Conservation (phyloP, 306 rosid genomes). For the Cercis canadensis region DNA sequence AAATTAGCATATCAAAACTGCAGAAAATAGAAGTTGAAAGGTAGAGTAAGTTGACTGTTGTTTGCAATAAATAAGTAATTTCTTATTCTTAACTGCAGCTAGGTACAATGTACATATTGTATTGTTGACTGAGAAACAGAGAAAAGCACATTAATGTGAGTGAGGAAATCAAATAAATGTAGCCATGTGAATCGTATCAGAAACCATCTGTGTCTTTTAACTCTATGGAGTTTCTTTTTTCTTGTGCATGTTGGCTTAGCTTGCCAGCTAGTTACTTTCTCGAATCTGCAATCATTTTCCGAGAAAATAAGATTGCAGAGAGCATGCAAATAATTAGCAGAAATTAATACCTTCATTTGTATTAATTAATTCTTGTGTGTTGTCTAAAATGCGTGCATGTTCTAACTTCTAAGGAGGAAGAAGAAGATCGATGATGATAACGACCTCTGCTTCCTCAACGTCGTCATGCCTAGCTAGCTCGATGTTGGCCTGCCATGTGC, state of each 20-base stretch:
- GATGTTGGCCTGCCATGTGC: conserved; percentile 52
- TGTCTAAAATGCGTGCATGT: conserved; percentile 10
- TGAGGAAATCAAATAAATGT: neutral
- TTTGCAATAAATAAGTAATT: too few species aligned
- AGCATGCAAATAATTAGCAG: conserved; percentile 5
- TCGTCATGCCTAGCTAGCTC: conserved; percentile 38
- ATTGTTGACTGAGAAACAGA: neutral
- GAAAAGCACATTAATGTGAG: neutral
- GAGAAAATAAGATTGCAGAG: neutral
- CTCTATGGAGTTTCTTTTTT: neutral
- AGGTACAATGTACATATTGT: too few species aligned
- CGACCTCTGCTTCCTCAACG: conserved; percentile 22
- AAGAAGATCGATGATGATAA: conserved; percentile 19
- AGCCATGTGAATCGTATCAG: conserved; percentile 35
- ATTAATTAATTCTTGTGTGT: conserved; percentile 1
- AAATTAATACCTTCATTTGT: too few species aligned
- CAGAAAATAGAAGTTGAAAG: too few species aligned
- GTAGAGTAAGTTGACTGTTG: too few species aligned
- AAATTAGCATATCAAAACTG: too few species aligned
- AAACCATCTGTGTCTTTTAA: neutral
- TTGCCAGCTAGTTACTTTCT: conserved; percentile 30
- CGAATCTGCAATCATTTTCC: conserved; percentile 37
- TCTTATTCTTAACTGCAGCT: too few species aligned
- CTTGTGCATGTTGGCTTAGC: neutral
- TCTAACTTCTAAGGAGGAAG: neutral